Base-by-base conservation (phyloP, 345 rosid species). In the Populus davidiana region DNA sequence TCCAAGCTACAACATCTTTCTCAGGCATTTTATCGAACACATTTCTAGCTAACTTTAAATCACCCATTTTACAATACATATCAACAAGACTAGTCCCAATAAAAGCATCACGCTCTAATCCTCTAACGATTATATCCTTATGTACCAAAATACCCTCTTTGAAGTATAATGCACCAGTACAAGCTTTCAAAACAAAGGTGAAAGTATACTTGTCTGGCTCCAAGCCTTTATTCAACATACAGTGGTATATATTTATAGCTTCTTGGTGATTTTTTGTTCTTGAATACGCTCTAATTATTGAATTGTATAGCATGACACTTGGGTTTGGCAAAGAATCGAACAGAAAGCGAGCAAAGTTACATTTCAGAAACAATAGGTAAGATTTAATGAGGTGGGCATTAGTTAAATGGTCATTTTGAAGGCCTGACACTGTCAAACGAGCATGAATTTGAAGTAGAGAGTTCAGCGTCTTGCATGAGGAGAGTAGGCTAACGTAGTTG, bases 121-220 rank as follows among this genome's bases (percentile, higher is more conserved):
- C 89, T 84, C 81, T 83, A 5, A 76, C 71, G 0, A 68, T 36
- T 44, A 89, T 74, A 56, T 82, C 78, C 38, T 73, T 67, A 66
- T 88, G 90, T 41, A 91, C 74, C 61, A 82, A 75, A 70, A 88
- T n/a, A 39, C 95, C 93, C 76, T 84, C 85, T 74, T 87, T 54
- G 64, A 86, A 80, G 70, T 86, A 81, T 70, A 70, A 36, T 35
- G 83, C 69, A 36, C 89, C 89, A 5, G 87, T 50, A 62, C 87
- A 91, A 62, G 91, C 93, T 52, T 88, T 91, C 86, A 91, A 87
- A 78, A 82, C 93, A 78, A 88, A 91, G 62, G 88, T 84, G 79
- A 88, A 85, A 75, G 90, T 91, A 79, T 82, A 86, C 70, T 87
- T 87, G 68, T 91, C 89, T 10, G 91, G 91, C 41, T 74, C 85